phyloP scores from a whole-genome alignment of 108 stramenopile genomes.

The Skeletonema menzelii region DNA sequence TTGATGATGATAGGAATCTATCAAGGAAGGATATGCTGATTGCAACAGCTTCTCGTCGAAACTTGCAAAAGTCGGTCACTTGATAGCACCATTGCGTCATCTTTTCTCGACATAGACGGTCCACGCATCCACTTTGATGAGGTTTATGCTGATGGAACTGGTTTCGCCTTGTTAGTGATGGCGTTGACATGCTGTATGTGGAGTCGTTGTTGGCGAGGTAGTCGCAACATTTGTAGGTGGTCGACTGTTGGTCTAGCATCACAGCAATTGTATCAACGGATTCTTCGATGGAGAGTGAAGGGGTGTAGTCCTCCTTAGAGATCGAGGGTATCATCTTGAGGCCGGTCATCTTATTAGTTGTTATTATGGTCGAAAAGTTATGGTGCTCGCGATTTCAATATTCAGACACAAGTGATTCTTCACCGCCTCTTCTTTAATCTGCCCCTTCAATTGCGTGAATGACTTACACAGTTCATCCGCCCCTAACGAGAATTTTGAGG shows the following conservation, averaged over 20 bases:
- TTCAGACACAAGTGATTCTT: neutral
- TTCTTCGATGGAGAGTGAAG: neutral
- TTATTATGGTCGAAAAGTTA: neutral
- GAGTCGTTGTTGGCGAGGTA: neutral
- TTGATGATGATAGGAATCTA: conserved; percentile 46
- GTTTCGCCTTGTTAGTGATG: neutral
- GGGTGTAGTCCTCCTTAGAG: neutral
- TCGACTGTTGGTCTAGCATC: neutral
- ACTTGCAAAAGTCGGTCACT: conserved; percentile 63
- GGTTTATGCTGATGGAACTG: neutral
- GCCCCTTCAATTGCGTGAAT: too few relatives aligned
- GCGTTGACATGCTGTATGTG: neutral
- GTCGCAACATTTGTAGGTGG: neutral
- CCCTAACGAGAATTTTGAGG: too few relatives aligned
- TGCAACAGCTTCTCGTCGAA: conserved; percentile 67
- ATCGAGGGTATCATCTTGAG: neutral
- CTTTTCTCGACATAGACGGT: conserved; percentile 65
- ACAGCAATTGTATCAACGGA: neutral
- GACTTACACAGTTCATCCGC: too few relatives aligned
- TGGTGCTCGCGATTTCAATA: neutral
- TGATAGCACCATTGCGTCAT: conserved; percentile 72
- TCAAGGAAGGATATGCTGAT: conserved; percentile 82
- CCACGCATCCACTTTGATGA: conserved; percentile 9
- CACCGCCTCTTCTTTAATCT: neutral
- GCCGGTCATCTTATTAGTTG: neutral